These are phyloP conservation scores for Gnomoniopsis sp. DNA, from an alignment of 2,329 filamentous ascomycete species.

Conservation along the genomic window DNA sequence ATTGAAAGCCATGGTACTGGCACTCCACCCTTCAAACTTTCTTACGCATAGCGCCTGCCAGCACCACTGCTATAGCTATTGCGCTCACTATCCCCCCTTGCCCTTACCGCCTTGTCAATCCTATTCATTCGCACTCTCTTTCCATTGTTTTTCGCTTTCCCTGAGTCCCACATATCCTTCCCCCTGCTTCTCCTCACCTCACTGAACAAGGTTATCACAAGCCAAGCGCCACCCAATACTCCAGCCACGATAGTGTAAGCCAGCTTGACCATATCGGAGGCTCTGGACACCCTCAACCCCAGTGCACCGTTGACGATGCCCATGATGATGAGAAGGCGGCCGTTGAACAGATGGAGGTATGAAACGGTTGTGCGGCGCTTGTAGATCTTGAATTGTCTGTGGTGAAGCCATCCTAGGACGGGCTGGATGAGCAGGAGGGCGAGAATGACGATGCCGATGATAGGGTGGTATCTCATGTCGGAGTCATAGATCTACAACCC, in stretches of 20 bases:
- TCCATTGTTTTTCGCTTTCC: background rate
- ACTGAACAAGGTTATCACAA: slow-evolving; percentile 28
- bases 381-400: slow-evolving; percentile 35
- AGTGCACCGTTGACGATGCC: slow-evolving; percentile 45
- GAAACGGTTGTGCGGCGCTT: slow-evolving; percentile 38
- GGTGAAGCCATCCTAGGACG: slow-evolving; percentile 39
- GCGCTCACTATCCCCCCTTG: background rate
- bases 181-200: slow-evolving; percentile 25
- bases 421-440: slow-evolving; percentile 38
- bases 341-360: slow-evolving; percentile 40
- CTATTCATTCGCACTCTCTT: background rate
- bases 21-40: too few species aligned
- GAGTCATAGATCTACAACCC: slow-evolving; percentile 28
- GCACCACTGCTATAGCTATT: too few species aligned
- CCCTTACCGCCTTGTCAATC: background rate
- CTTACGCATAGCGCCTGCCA: too few species aligned
- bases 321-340: slow-evolving; percentile 35
- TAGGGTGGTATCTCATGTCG: slow-evolving; percentile 38
- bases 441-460: slow-evolving; percentile 43
- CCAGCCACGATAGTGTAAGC: slow-evolving; percentile 38
- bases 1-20: too few species aligned
- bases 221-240: slow-evolving; percentile 36
- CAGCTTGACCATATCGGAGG: slow-evolving; percentile 24
- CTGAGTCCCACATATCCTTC: background rate
- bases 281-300: slow-evolving; percentile 36